These are phyloP conservation scores for Nakazawaea ambrosiae DNA, from an alignment of 805 yeast genomes.

Conservation along the genomic window DNA sequence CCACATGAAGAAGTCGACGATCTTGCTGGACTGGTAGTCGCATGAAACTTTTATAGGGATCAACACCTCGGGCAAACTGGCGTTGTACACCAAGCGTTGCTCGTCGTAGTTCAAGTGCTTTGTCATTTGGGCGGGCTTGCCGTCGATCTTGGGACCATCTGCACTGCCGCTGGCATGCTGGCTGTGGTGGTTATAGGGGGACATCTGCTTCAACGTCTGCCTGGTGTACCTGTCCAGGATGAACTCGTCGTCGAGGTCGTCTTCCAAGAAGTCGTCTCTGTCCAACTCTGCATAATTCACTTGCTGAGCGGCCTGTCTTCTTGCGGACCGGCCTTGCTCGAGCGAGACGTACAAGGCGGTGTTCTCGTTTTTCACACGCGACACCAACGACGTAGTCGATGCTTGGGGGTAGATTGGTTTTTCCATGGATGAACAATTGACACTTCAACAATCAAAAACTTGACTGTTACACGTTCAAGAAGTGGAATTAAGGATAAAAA, in stretches of 20 bases:
- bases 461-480: background rate
- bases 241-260: slow-evolving; percentile 18
- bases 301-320: slow-evolving; percentile 57
- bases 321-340: slow-evolving; percentile 70
- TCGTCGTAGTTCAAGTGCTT: slow-evolving; percentile 26
- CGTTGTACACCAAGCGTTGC: slow-evolving; percentile 25
- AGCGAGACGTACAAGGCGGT: slow-evolving; percentile 70
- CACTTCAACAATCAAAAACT: slow-evolving; percentile 1
- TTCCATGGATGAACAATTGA: no score
- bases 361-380: slow-evolving; percentile 65
- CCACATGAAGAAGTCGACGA: slow-evolving; percentile 72
- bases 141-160: slow-evolving; percentile 25
- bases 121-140: slow-evolving; percentile 34
- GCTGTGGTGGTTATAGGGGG: slow-evolving; percentile 19
- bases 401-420: slow-evolving; percentile 62
- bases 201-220: slow-evolving; percentile 2
- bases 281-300: slow-evolving; percentile 84
- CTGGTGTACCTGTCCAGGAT: slow-evolving; percentile 16
- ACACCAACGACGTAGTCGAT: slow-evolving; percentile 63
- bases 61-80: slow-evolving; percentile 34
- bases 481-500: no score
- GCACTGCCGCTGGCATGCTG: slow-evolving; percentile 10
- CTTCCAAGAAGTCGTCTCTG: slow-evolving; percentile 40
- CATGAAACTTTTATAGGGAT: slow-evolving; percentile 63
- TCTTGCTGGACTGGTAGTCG: slow-evolving; percentile 46